Percentiles rank a stretch among this genome's conserved stretches.
Evolutionary conservation across 2,329 filamentous ascomycete genomes (phyloP).

Genomic region (Ophiocordyceps camponoti-leonardi): DNA sequence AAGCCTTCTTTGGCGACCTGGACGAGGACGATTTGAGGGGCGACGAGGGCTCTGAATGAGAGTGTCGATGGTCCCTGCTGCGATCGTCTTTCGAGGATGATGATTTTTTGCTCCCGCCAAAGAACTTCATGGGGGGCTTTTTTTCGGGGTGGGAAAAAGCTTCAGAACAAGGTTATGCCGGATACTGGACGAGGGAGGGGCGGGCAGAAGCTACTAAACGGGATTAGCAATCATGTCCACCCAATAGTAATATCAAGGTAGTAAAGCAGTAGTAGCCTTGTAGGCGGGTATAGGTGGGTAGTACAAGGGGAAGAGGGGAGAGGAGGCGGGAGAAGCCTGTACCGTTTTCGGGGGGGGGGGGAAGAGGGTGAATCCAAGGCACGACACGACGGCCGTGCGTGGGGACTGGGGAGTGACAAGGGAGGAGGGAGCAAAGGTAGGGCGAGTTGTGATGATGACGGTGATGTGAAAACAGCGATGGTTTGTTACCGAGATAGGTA

Average conservation of each 20-base stretch:
- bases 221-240: conserved; percentile 2
- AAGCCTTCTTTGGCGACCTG: conserved; percentile 11
- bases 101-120: conserved; percentile 25
- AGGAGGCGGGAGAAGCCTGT: neutral
- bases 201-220: conserved; percentile 10
- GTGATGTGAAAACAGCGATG: neutral
- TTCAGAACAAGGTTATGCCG: conserved; percentile 20
- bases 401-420: neutral
- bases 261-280: neutral
- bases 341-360: neutral
- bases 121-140: conserved; percentile 32
- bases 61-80: conserved; percentile 19
- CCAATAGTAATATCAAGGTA: neutral
- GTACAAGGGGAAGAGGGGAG: neutral
- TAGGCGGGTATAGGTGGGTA: neutral
- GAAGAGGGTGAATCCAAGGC: neutral
- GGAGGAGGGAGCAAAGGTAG: neutral
- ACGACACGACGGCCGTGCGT: too few relatives aligned
- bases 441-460: neutral
- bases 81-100: conserved; percentile 16
- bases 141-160: neutral
- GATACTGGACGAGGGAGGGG: conserved; percentile 10
- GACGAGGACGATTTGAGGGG: conserved; percentile 15
- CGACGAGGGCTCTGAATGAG: conserved; percentile 18
- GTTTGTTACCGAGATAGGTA: neutral